Evolutionary conservation across 1,284 basidiomycete genomes (phyloP), one percentile per base, ranked within the genome.

Genomic region (Naganishia sp.): DNA sequence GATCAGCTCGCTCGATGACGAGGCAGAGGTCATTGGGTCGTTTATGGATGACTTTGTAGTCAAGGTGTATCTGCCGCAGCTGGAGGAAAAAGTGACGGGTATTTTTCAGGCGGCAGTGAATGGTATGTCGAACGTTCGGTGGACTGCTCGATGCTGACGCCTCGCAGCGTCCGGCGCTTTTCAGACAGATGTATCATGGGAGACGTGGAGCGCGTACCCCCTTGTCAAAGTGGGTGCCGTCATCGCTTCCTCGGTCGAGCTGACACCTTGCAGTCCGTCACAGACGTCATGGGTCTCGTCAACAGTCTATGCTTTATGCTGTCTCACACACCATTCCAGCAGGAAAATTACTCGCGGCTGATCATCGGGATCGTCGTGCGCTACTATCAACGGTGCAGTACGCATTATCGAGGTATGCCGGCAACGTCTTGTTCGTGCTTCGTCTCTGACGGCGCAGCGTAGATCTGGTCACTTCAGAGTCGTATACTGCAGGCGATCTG

Each of bases 331-430:
- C 94, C 95, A 0, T 98, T 99, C 81, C 94, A 98, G 73, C 85
- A 89, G 67, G 95, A 98, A 76, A 93, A 88, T 76, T 94, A 97
- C 77, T 88, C 92, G 35, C 86, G 92, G n/a, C 82, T 99, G 45
- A 93, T 99, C 68, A 85, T 99, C 28, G 89, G 90, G n/a, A 90
- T 97, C 49, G 90, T 98, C 57, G 92, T 96, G 43, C 94, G 97
- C 76, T 98, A 94, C 77, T 98, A 98, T 75, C 92, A 96, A 75
- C 87, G 90, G 46, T 96, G 94, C 74, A 92, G 89, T 71, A 88
- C 93, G 72, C 84, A 88, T 35, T 98, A 92, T 79, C 88, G 91
- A 71, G 86, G 74, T 74, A 41, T 67, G 73, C 66, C 18, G 18
- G 6, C 56, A 15, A 23, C 31, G n/a, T 21, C 1, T 47, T 54